Evolutionary conservation across 495 filamentous ascomycete genomes (phyloP), one percentile per base, ranked within the genome.

Genomic region (Cudoniella acicularis): DNA sequence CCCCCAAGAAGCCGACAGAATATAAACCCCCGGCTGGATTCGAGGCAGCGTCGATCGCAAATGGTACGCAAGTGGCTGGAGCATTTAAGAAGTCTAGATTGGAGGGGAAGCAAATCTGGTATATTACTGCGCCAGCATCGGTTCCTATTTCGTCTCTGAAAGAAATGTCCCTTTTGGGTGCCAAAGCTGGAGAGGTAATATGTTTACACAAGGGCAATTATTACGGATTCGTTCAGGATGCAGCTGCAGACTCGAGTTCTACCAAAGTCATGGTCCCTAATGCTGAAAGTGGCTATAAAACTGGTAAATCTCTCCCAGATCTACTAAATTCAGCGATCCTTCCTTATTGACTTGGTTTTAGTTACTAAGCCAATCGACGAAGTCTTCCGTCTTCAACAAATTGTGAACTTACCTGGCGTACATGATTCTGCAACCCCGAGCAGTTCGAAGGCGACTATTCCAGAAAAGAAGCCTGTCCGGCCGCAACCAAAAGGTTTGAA

Each of bases 401-500:
- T 80, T 60, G 57, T 77, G 43, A 65, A 69, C 11, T 49, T 76
- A 20, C 64, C 76, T 54, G 59, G 52, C 21, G 43, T 56, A 6
- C 13, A 57, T 18, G 42, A 30, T 42, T 30, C 56, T 2, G 52
- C 6, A 4, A 36, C 8, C 47, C 1, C 51, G 0, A 42, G 23
- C 40, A 25, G 16, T 49, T 49, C 46, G n/a, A 25, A 60, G 23
- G 68, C 66, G 62, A 73, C 41, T 56, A 67, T 68, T 45, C 63
- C 57, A 30, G 64, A 64, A 61, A 65, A 48, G 55, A 66, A 54
- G 52, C 76, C 68, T 18, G 74, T 67, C n/a, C 69, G 72, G 20
- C 76, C 72, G 27, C 84, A 87, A 56, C 81, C 81, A 18, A 81
- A 79, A 60, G 76, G 83, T 41, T 54, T 87, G 55, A 79, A 76